These are phyloP conservation scores for Neocatenulostroma microsporum DNA, from an alignment of 2,329 filamentous ascomycete genomes.

Conservation along the genomic window DNA sequence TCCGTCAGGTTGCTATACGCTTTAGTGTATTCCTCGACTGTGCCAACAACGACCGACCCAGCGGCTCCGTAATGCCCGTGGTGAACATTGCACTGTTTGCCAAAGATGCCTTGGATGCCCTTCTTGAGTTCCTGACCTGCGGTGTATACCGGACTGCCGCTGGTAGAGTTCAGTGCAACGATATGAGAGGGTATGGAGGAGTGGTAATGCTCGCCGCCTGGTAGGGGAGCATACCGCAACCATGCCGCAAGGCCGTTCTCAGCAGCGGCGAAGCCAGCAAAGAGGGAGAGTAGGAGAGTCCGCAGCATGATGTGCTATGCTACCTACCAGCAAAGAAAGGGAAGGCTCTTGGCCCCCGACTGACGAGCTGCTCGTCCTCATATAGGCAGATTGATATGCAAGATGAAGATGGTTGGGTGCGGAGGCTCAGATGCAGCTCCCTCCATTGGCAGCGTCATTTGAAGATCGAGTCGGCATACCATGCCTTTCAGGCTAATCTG, in stretches of 20 bases:
- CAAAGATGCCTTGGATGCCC: slow-evolving; percentile 52
- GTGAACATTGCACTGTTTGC: slow-evolving; percentile 27
- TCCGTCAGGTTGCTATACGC: slow-evolving; percentile 29
- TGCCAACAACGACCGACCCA: slow-evolving; percentile 42
- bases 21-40: slow-evolving; percentile 37
- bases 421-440: neutral
- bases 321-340: neutral
- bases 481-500: slow-evolving; percentile 3
- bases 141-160: slow-evolving; percentile 48
- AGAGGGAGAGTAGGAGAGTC: slow-evolving; percentile 1
- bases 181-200: slow-evolving; percentile 47
- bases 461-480: neutral
- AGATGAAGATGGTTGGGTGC: slow-evolving; percentile 1
- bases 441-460: neutral
- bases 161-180: slow-evolving; percentile 44
- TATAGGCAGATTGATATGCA: neutral
- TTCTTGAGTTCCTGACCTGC: slow-evolving; percentile 48
- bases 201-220: slow-evolving; percentile 34
- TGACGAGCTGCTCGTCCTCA: neutral
- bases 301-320: neutral
- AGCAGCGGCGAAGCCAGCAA: slow-evolving; percentile 35
- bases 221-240: slow-evolving; percentile 55
- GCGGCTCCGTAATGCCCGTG: neutral
- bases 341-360: neutral
- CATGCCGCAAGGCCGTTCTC: slow-evolving; percentile 56